Evolutionary conservation across 2,329 filamentous ascomycete genomes (phyloP).

Genomic region (Calonectria honghensis): DNA sequence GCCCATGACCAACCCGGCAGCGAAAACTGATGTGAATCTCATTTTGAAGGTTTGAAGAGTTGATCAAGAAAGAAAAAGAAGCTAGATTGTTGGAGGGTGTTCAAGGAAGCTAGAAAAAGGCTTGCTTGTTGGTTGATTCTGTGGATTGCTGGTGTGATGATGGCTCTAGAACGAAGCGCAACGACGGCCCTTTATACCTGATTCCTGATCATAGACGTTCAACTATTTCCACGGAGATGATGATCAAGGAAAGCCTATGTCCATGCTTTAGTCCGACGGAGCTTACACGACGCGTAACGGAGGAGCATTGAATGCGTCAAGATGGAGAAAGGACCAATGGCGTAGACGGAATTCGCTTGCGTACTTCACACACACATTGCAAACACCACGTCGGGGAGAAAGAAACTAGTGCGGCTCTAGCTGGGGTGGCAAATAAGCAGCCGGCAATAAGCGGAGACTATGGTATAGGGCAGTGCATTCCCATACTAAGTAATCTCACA

Average conservation of each 20-base stretch:
- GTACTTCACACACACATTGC: background rate
- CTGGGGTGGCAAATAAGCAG: slow-evolving; percentile 11
- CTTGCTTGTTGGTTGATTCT: slow-evolving; percentile 11
- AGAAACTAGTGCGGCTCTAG: background rate
- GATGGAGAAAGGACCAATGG: background rate
- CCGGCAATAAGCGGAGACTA: background rate
- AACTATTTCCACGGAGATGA: background rate
- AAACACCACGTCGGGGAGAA: background rate
- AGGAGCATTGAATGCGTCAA: background rate
- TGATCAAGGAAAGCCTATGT: background rate
- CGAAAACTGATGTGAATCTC: slow-evolving; percentile 1
- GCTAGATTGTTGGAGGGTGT: background rate
- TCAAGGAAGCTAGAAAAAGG: background rate
- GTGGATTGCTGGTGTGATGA: slow-evolving; percentile 9
- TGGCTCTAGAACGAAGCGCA: background rate
- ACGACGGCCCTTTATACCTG: background rate
- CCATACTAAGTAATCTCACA: background rate
- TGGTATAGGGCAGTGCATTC: background rate
- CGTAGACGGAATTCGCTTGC: background rate
- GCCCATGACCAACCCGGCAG: background rate
- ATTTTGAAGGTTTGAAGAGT: background rate
- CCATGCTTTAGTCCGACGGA: background rate
- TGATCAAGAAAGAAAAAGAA: too few relatives aligned
- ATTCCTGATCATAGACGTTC: background rate
- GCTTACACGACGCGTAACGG: background rate